Conservation (phyloP, 2,329 filamentous ascomycete genomes). For the Trichoderma citrinoviride region DNA sequence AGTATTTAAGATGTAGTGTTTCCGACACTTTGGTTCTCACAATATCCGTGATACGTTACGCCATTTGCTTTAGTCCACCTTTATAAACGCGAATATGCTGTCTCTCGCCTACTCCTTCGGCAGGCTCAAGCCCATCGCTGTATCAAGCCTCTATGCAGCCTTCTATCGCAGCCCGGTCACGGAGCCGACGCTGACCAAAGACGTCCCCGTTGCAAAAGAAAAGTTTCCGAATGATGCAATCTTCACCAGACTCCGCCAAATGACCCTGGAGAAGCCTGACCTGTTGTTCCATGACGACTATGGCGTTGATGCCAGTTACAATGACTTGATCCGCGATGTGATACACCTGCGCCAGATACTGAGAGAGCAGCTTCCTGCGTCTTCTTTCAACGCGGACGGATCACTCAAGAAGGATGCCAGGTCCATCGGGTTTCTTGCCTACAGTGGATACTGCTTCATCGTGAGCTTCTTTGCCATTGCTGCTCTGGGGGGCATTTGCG, state of each 20-base stretch:
- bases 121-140: no score
- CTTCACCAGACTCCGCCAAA: background rate
- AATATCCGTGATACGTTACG: background rate
- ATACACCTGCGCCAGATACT: background rate
- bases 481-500: conserved; percentile 24
- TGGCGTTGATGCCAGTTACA: background rate
- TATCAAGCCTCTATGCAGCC: background rate
- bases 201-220: background rate
- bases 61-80: background rate
- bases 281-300: background rate
- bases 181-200: background rate
- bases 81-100: background rate
- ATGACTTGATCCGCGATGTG: background rate
- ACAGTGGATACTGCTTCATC: conserved; percentile 26
- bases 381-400: background rate
- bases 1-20: background rate
- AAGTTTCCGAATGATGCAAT: background rate
- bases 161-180: background rate
- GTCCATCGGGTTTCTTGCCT: background rate
- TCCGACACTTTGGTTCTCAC: background rate
- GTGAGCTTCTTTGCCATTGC: conserved; percentile 27
- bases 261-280: background rate
- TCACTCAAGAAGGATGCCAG: background rate
- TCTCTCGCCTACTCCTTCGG: background rate
- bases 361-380: background rate